These are phyloP conservation scores for Acer yangbiense DNA, from an alignment of 345 rosid species.

Conservation along the genomic window DNA sequence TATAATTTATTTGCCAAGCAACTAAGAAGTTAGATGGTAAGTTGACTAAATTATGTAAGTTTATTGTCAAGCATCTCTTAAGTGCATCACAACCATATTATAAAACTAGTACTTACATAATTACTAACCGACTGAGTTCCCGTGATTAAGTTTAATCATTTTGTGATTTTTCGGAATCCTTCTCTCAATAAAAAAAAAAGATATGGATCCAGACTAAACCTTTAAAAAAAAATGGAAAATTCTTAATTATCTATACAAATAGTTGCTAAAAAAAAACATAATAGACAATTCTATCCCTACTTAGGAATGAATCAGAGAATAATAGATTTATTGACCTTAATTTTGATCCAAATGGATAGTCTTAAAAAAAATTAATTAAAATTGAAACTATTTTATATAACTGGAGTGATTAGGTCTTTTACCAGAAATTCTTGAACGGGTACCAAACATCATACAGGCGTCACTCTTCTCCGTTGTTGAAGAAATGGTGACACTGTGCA, in stretches of 20 bases:
- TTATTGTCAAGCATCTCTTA: no score
- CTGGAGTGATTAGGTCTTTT: not conserved
- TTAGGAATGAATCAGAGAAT: not conserved
- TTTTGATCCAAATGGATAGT: no score
- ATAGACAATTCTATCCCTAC: not conserved
- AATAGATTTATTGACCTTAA: not conserved
- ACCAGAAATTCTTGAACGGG: not conserved
- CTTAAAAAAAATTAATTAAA: no score
- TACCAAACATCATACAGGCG: not conserved
- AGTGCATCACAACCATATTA: not conserved
- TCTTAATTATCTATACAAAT: no score
- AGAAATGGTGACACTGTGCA: not conserved
- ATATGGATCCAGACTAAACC: not conserved
- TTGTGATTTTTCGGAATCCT: not conserved
- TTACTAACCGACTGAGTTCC: not conserved
- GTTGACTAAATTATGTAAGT: not conserved
- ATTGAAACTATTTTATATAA: no score
- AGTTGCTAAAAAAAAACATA: no score
- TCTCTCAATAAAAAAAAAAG: not conserved
- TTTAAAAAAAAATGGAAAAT: not conserved
- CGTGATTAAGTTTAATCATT: conserved; percentile 4
- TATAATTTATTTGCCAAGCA: not conserved
- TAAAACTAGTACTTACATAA: not conserved
- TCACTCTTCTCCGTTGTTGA: not conserved
- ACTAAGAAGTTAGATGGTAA: not conserved